phyloP scores from a whole-genome alignment of 73 alveolate species.

The Durusdinium trenchii region DNA sequence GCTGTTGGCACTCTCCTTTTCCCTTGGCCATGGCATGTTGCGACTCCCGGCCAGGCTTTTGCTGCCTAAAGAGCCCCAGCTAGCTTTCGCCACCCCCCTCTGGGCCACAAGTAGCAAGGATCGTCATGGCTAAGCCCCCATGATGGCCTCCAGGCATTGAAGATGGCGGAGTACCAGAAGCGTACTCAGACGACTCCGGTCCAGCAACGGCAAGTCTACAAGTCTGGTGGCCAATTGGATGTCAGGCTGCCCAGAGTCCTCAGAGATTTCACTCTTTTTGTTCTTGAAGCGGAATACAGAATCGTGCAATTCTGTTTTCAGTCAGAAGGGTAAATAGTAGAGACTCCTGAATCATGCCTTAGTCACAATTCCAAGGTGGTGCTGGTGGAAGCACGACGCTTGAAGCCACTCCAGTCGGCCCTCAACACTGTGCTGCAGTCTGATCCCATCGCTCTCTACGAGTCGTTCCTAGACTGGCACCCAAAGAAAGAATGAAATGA shows the following conservation, averaged over 20 bases:
- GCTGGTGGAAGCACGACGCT: slow-evolving; percentile 91
- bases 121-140: no score
- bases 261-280: no score
- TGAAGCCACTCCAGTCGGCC: slow-evolving; percentile 82
- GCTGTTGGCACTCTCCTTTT: no score
- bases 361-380: slow-evolving; percentile 30
- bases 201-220: slow-evolving; percentile 36
- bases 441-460: slow-evolving; percentile 71
- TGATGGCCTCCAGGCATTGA: slow-evolving; percentile 75
- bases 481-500: neutral
- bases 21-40: no score
- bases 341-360: no score
- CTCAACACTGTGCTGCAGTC: slow-evolving; percentile 68
- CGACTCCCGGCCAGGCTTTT: no score
- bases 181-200: neutral
- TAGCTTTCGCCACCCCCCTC: no score
- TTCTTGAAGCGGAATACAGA: no score
- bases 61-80: no score
- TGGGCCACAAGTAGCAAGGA: no score
- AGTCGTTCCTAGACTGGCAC: neutral
- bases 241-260: neutral
- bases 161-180: slow-evolving; percentile 78
- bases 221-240: slow-evolving; percentile 80
- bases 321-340: no score
- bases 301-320: no score